These are phyloP conservation scores for Sporothrix dimorphospora DNA, from an alignment of 2,329 filamentous ascomycete genomes.

Conservation along the genomic window DNA sequence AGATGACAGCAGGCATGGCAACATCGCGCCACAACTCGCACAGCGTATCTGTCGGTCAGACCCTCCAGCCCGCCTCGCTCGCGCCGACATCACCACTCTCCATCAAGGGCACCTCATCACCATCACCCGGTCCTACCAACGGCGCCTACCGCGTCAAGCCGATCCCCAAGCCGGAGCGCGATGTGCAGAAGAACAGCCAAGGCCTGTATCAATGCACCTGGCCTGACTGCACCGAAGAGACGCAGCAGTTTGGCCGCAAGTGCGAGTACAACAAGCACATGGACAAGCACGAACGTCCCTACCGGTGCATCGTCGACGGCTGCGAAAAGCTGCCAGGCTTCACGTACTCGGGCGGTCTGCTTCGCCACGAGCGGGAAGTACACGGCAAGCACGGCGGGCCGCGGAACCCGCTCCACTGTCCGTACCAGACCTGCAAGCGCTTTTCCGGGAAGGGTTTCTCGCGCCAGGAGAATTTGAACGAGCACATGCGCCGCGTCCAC, in stretches of 20 bases:
- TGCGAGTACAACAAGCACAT: conserved; percentile 99
- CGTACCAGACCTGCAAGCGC: conserved; percentile 84
- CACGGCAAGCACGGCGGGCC: conserved; percentile 88
- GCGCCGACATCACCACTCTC: conserved; percentile 31
- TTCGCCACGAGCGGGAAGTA: conserved; percentile 90
- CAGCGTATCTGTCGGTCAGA: not conserved
- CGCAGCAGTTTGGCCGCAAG: conserved; percentile 72
- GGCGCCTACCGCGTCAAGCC: conserved; percentile 50
- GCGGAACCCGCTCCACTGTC: conserved; percentile 85
- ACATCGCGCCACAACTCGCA: conserved; percentile 15
- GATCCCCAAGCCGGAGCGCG: conserved; percentile 62
- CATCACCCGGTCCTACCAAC: conserved; percentile 32
- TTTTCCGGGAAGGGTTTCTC: conserved; percentile 89
- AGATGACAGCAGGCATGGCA: not conserved
- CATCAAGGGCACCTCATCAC: conserved; percentile 38
- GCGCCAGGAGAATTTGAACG: conserved; percentile 89
- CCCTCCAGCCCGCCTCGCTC: conserved; percentile 10
- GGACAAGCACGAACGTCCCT: conserved; percentile 96
- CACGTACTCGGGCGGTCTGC: conserved; percentile 88
- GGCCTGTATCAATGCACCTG: conserved; percentile 79
- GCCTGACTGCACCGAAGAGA: conserved; percentile 67
- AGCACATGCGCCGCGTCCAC: conserved; percentile 91
- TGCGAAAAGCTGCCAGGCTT: conserved; percentile 93
- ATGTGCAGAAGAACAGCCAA: conserved; percentile 63
- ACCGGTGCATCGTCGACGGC: conserved; percentile 78